Evolutionary conservation across 1,139 yeast genomes (phyloP), one percentile per base, ranked within the genome.

Genomic region (Suhomyces taliae): DNA sequence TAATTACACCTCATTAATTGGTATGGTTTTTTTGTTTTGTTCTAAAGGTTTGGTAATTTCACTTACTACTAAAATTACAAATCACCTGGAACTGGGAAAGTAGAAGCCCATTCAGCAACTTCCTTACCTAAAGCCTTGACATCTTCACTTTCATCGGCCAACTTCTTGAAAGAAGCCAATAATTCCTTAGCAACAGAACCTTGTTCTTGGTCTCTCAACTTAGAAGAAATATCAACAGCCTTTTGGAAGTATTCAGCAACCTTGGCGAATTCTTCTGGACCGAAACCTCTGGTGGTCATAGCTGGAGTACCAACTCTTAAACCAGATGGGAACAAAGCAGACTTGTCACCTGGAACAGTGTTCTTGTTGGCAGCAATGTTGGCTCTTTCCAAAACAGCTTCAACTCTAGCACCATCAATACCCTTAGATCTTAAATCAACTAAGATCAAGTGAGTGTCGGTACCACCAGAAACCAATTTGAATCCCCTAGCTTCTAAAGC

Each of bases 221-320:
- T 76, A 48, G 77, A 66, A 15, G 91, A 78, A 53, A 86, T 72
- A 27, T 82, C 79, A 51, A 88, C 95, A 31, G 97, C 96, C 58
- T 72, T 74, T 64, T 87, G 86, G 65, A 91, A 85, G 74, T 82
- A 90, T 49, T 78, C 81, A 27, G 91, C 88, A 49, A 91, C 93
- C 64, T 81, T 78, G 54, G 76, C 82, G 60, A 91, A 91, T 61
- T 91, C 97, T 40, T 71, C 79, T 53, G 80, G 81, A 39, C 87
- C 85, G 61, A 91, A 86, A 29, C 97, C 97, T 77, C 98, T 86
- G 44, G 97, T 90, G 53, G 97, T 87, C 98, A 91, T 91, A 49
- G 97, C 97, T 49, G 98, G 98, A 39, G 98, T 89, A 59, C 98
- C 98, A 50, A 91, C 90, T 78, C 98, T 87, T 62, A 91, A 78